A percentile compares a stretch with the other conserved stretches of the same genome.
These are phyloP conservation scores for Suillus hirtellus DNA, from an alignment of 768 basidiomycete species.

Conservation along the genomic window DNA sequence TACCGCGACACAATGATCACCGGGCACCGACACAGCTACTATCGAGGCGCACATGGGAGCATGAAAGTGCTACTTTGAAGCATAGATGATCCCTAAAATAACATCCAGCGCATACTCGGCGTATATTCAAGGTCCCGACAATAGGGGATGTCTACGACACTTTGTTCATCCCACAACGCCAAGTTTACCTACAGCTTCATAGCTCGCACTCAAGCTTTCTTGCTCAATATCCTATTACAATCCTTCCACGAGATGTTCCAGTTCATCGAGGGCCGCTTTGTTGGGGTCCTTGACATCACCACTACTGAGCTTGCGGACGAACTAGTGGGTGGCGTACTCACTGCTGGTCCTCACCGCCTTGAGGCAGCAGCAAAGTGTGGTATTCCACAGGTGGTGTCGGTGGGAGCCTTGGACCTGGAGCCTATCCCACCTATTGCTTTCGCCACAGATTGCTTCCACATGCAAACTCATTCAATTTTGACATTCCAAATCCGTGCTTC, in stretches of 20 bases:
- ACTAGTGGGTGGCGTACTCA: constrained; percentile 30
- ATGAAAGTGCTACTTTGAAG: neutral
- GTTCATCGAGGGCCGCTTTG: constrained; percentile 20
- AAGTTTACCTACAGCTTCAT: neutral
- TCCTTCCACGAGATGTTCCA: neutral
- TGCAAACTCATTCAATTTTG: neutral
- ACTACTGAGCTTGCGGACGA: constrained; percentile 36
- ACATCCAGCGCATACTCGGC: neutral
- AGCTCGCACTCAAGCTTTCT: neutral
- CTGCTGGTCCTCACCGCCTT: constrained; percentile 29
- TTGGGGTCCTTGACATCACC: constrained; percentile 31
- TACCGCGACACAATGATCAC: neutral
- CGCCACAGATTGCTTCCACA: neutral
- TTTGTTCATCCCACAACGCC: neutral
- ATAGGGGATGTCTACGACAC: neutral
- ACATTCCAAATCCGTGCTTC: neutral
- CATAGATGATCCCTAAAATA: neutral
- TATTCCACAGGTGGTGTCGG: constrained; percentile 32
- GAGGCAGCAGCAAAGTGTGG: constrained; percentile 22
- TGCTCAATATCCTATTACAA: neutral
- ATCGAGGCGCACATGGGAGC: neutral
- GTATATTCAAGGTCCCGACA: neutral
- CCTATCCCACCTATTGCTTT: neutral
- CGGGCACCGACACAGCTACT: neutral
- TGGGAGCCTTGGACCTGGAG: constrained; percentile 19